Evolutionary conservation across 768 basidiomycete genomes (phyloP).

Genomic region (Lentinus tigrinus): DNA sequence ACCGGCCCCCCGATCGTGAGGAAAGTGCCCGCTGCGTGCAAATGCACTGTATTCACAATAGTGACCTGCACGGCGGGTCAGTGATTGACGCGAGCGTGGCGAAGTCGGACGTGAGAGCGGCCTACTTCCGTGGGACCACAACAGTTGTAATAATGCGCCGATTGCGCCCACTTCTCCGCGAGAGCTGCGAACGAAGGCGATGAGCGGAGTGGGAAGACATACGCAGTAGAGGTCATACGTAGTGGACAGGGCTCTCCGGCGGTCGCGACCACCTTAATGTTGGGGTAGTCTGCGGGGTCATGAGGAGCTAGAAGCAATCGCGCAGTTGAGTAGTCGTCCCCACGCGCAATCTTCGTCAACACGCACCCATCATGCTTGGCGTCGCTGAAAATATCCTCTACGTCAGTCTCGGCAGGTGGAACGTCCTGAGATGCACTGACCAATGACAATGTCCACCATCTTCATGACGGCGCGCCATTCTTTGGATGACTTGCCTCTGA

Average conservation of each 20-base stretch:
- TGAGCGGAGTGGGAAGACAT: background rate
- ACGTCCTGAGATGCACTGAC: constrained; percentile 1
- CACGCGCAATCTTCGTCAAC: background rate
- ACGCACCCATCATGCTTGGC: constrained; percentile 45
- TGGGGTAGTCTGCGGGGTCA: constrained; percentile 51
- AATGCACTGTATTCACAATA: constrained; percentile 56
- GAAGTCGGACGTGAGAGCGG: background rate
- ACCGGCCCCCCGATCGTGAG: constrained; percentile 53
- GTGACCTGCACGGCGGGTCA: constrained; percentile 38
- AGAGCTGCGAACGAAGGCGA: constrained; percentile 26
- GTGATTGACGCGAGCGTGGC: background rate
- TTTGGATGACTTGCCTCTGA: constrained; percentile 49
- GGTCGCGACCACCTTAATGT: constrained; percentile 51
- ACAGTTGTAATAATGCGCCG: constrained; percentile 47
- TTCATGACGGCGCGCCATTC: constrained; percentile 52
- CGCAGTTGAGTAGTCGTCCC: background rate
- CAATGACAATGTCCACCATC: constrained; percentile 50
- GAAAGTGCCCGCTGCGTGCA: constrained; percentile 39
- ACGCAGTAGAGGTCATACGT: constrained; percentile 30
- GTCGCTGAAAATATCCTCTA: constrained; percentile 33
- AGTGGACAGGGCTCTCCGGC: constrained; percentile 60
- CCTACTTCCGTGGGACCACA: constrained; percentile 58
- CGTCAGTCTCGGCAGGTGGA: background rate
- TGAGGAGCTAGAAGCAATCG: constrained; percentile 32
- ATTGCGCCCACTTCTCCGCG: constrained; percentile 45